Percentiles rank a stretch among this genome's conserved stretches.
These are phyloP conservation scores for Leucocoprinus sp. DNA, from an alignment of 768 basidiomycete species.

Conservation along the genomic window DNA sequence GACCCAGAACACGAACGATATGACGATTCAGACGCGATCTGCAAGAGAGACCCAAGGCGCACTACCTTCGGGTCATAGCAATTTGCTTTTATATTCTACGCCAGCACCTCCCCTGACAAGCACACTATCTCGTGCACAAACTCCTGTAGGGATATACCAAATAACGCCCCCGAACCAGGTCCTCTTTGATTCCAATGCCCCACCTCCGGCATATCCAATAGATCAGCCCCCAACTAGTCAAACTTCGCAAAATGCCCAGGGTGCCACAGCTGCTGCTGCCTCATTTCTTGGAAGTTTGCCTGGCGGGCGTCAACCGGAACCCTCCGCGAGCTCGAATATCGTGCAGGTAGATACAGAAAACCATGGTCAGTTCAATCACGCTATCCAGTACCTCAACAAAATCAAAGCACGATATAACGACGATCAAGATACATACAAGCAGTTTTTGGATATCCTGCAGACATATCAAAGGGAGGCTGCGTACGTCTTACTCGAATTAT, in stretches of 20 bases:
- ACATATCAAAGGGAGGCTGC: constrained; percentile 83
- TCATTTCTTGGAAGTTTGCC: constrained; percentile 48
- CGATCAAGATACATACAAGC: constrained; percentile 89
- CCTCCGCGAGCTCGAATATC: constrained; percentile 14
- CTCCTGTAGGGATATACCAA: constrained; percentile 4
- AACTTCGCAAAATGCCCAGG: constrained; percentile 34
- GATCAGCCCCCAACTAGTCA: constrained; percentile 37
- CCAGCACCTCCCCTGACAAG: constrained; percentile 29
- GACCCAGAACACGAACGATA: constrained; percentile 50
- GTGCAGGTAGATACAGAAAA: constrained; percentile 36
- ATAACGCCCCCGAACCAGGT: constrained; percentile 45
- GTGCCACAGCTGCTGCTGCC: constrained; percentile 50
- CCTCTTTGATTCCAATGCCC: constrained; percentile 19
- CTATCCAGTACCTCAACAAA: constrained; percentile 96
- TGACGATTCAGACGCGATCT: constrained; percentile 18
- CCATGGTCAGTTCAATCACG: constrained; percentile 76
- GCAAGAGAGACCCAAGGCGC: constrained; percentile 23
- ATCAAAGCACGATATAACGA: constrained; percentile 88
- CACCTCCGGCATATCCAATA: constrained; percentile 18
- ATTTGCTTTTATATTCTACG: constrained; percentile 20
- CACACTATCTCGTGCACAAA: constrained; percentile 38
- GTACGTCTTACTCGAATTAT: constrained; percentile 36
- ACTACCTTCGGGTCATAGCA: constrained; percentile 23
- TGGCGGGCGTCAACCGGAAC: constrained; percentile 30
- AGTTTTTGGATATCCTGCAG: constrained; percentile 83